A percentile compares a stretch with the other conserved stretches of the same genome.
phyloP scores from a whole-genome alignment of 2,329 filamentous ascomycete genomes.

The Samsoniella hepiali region DNA sequence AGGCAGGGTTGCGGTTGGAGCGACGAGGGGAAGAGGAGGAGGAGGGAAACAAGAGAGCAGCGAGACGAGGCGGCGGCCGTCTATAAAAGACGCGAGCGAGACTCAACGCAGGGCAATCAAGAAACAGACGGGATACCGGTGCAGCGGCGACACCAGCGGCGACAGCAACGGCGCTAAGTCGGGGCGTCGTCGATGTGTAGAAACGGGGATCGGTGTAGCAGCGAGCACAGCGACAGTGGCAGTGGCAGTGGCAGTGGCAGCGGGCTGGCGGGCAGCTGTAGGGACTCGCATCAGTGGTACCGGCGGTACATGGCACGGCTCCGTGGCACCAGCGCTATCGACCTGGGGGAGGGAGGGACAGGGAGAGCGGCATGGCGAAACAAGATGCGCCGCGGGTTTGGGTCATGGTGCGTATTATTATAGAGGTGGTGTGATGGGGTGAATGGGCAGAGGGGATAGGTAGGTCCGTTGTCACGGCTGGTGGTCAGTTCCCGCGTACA shows the following conservation, averaged over 20 bases:
- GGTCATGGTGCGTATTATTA: background rate
- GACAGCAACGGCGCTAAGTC: constrained; percentile 8
- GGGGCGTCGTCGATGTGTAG: background rate
- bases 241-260: background rate
- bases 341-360: background rate
- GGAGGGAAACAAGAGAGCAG: background rate
- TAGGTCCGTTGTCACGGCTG: background rate
- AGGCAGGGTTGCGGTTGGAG: background rate
- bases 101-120: background rate
- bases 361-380: background rate
- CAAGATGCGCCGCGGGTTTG: background rate
- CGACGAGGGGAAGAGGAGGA: background rate
- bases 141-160: background rate
- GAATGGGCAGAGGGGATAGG: background rate
- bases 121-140: background rate
- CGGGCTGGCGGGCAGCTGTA: too few species aligned
- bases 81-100: background rate
- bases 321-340: background rate
- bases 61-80: background rate
- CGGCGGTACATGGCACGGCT: background rate
- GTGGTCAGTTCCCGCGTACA: background rate
- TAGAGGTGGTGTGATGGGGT: background rate
- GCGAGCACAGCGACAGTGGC: background rate
- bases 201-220: constrained; percentile 7
- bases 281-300: too few species aligned